phyloP scores from a whole-genome alignment of 1,284 basidiomycete genomes.

The Earliella scabrosa region DNA sequence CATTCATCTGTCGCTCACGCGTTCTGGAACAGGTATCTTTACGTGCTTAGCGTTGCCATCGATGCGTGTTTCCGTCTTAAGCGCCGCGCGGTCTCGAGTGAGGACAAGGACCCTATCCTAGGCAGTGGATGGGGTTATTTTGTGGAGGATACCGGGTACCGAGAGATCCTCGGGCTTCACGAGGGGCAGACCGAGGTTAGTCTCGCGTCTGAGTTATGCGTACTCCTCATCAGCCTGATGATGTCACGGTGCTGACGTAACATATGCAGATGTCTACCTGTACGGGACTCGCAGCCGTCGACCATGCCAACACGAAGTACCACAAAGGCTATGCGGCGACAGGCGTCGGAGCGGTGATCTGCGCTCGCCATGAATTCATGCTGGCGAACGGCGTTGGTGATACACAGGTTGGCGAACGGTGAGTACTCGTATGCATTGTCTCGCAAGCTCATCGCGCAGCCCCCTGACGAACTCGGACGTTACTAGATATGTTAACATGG shows the following conservation, averaged over 20 bases:
- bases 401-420: constrained; percentile 28
- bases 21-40: constrained; percentile 25
- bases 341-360: no score
- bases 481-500: constrained; percentile 32
- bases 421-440: constrained; percentile 27
- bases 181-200: constrained; percentile 25
- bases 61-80: constrained; percentile 38
- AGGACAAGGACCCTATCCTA: constrained; percentile 30
- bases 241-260: background rate
- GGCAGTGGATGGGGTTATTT: no score
- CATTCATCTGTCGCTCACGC: background rate
- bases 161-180: constrained; percentile 32
- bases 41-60: no score
- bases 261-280: constrained; percentile 23
- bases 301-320: constrained; percentile 20
- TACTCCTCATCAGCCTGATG: constrained; percentile 8
- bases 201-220: constrained; percentile 11
- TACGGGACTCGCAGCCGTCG: constrained; percentile 17
- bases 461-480: constrained; percentile 19
- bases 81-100: constrained; percentile 19
- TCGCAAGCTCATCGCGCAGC: constrained; percentile 5
- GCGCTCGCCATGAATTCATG: no score
- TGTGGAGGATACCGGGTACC: constrained; percentile 24
- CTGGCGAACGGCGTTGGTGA: no score
- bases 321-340: no score